Base-by-base conservation (phyloP, 305 asterid genomes). In the Fraxinus ornus region DNA sequence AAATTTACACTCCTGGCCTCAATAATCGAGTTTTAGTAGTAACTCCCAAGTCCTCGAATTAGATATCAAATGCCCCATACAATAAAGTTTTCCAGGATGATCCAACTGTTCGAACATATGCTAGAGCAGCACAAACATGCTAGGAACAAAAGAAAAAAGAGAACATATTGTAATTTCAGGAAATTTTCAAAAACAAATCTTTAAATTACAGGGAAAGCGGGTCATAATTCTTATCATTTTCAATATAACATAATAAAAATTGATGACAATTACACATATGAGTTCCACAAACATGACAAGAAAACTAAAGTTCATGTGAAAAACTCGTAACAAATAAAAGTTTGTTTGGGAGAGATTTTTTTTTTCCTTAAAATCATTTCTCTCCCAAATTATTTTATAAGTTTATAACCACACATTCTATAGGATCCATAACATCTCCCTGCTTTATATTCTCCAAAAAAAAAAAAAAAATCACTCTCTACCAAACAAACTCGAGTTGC, bases 251-350 rank as follows among this genome's bases (percentile, higher is more conserved):
- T 37, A 39, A 39, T 39, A 39, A 39, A 39, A 39, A 39, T 39
- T 39, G 47, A 39, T 39, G 47, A 39, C 7, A 37, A 37, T 39
- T 37, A 37, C 41, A 37, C 41, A 5, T 35, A 32, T 4, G 41
- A 35, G 39, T 62, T 77, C 80, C 71, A 62, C 75, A 85, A 78
- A 28, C 15, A 41, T 39, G 44, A 76, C 32, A 76, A 72, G 52
- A 79, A 47, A 72, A 81, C 35, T 10, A 22, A 0, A 5, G 32
- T 70, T 19, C 28, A 75, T 55, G 30, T 39, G 78, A 33, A 76
- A 13, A 71, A 6, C 10, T 19, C 12, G 5, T 60, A 19, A 26
- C 75, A 75, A 52, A 39, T 39, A 39, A 7, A 39, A 39, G 47
- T 39, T 39, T 8, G 47, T 39, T 39, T 39, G 47, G 47, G 47